Evolutionary conservation across 2,329 filamentous ascomycete species (phyloP), one percentile per base, ranked within the genome.

Genomic region (Talaromyces amestolkiae): DNA sequence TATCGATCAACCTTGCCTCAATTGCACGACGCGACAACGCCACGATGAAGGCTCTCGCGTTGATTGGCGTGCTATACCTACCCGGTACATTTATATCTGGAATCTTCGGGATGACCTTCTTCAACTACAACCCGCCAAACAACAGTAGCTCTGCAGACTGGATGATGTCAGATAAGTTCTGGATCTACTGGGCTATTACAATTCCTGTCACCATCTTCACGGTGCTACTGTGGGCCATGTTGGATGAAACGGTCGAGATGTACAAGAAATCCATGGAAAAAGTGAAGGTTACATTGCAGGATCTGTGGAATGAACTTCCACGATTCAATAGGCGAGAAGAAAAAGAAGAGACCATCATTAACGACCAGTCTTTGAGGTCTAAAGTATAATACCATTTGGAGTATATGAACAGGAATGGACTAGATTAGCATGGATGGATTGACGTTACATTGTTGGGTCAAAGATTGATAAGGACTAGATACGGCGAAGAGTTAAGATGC

Each of bases 171-270:
- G 53, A 43, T 24, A 66, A 63, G 31, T 66, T 66, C 11, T 66
- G 64, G 64, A 58, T 66, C 33, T 66, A 66, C 35, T 66, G 64
- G 64, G 60, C 19, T 27, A 58, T 66, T 31, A 66, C 64, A 11
- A 66, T 66, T 15, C 64, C 64, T 8, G 51, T 66, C 35, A 66
- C 64, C 5, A 43, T 63, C 11, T 53, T 66, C 10, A 66, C 64
- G 0, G 54, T 66, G 19, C 10, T 63, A 8, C 11, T 58, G 27
- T 66, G 60, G 64, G 24, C 31, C 19, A 31, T 58, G 31, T 27
- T 61, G 47, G 60, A 58, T 58, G 51, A 66, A 43, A 63, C 61
- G 37, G 53, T 47, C n/a, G 51, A 58, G 15, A 58, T 63, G 61
- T 63, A 63, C 39, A 49, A 58, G 39, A 47, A 22, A 9, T 33